phyloP scores from a whole-genome alignment of 495 filamentous ascomycete genomes.

The Sporormia fimetaria region DNA sequence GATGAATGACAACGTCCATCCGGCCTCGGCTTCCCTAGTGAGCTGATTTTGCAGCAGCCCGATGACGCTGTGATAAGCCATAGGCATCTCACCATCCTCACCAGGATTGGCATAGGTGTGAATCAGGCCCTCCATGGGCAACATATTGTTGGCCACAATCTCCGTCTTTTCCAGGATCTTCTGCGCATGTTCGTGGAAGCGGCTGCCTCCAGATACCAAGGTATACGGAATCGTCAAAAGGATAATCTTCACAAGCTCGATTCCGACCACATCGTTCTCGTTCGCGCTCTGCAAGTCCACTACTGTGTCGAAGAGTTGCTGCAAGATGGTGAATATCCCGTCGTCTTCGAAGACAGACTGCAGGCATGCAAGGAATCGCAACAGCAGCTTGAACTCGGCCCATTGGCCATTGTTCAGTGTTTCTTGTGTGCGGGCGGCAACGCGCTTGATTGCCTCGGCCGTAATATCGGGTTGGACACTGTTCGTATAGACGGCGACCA shows the following conservation, averaged over 20 bases:
- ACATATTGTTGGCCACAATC: conserved; percentile 74
- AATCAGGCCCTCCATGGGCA: conserved; percentile 69
- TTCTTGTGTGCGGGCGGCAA: conserved; percentile 46
- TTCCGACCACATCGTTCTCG: conserved; percentile 78
- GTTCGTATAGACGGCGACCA: conserved; percentile 65
- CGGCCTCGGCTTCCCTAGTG: conserved; percentile 53
- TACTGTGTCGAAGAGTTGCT: conserved; percentile 73
- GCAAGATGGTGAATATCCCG: conserved; percentile 73
- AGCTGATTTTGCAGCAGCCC: conserved; percentile 76
- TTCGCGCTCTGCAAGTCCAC: conserved; percentile 83
- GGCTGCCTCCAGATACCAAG: conserved; percentile 56
- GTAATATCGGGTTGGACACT: conserved; percentile 59
- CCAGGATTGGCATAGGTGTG: conserved; percentile 60
- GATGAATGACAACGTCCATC: conserved; percentile 69
- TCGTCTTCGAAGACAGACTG: conserved; percentile 70
- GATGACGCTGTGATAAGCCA: conserved; percentile 58
- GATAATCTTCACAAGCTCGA: conserved; percentile 90
- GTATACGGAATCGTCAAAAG: conserved; percentile 87
- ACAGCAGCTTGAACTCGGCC: conserved; percentile 79
- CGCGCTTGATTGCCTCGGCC: conserved; percentile 52
- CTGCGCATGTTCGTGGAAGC: conserved; percentile 55
- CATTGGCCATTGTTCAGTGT: conserved; percentile 61
- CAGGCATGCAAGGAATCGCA: conserved; percentile 76
- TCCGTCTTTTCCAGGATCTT: conserved; percentile 85
- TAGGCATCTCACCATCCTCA: conserved; percentile 40